Conservation (phyloP, 805 yeast genomes). For the Ogataea wickerhamii region DNA sequence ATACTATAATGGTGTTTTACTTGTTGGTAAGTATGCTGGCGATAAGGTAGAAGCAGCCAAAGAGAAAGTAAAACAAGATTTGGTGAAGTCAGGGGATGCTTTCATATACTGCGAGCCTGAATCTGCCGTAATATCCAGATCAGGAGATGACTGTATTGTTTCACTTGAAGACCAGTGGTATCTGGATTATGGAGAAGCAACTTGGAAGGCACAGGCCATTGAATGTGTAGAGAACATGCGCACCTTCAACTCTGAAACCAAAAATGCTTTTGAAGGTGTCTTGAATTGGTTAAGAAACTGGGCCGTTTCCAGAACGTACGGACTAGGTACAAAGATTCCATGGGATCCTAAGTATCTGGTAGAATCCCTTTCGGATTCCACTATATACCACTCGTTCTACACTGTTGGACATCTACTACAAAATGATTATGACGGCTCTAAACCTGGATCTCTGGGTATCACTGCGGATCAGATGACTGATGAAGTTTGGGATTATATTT, state of each 20-base stretch:
- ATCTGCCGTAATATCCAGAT: constrained; percentile 81
- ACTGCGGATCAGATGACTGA: constrained; percentile 84
- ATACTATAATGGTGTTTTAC: constrained; percentile 83
- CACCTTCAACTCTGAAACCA: constrained; percentile 76
- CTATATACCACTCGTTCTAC: constrained; percentile 92
- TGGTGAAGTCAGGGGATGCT: constrained; percentile 74
- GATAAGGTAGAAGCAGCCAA: constrained; percentile 90
- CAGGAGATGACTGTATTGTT: constrained; percentile 95
- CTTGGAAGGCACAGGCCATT: constrained; percentile 78
- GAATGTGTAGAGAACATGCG: constrained; percentile 76
- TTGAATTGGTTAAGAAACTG: constrained; percentile 96
- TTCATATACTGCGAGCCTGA: constrained; percentile 95
- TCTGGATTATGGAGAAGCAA: constrained; percentile 92
- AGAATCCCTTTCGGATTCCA: constrained; percentile 94
- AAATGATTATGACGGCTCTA: constrained; percentile 77
- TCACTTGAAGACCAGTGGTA: constrained; percentile 99
- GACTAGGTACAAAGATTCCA: constrained; percentile 91
- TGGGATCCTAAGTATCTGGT: constrained; percentile 95
- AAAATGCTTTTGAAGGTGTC: constrained; percentile 89
- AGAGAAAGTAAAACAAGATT: constrained; percentile 76
- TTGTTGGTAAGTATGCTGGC: constrained; percentile 79
- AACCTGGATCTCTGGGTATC: constrained; percentile 68
- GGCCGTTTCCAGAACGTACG: constrained; percentile 97
- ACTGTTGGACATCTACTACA: constrained; percentile 87
- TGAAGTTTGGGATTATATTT: constrained; percentile 89